Percentiles rank a stretch among this genome's conserved stretches.
Evolutionary conservation across 495 filamentous ascomycete genomes (phyloP).

Genomic region (Penicillium diatomitis): DNA sequence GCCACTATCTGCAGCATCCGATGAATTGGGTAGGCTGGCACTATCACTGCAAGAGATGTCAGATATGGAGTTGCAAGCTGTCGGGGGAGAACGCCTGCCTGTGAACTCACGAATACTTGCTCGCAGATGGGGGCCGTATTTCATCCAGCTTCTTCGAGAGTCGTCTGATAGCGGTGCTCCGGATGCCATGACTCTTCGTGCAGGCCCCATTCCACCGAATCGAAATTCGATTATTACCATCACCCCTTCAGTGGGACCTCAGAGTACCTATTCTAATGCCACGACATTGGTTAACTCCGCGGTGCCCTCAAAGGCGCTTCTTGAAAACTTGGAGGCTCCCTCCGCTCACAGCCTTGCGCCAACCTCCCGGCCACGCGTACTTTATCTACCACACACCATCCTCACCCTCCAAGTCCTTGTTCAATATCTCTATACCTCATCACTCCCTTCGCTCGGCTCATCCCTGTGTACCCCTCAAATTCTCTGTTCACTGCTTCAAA

Average conservation of each 20-base stretch:
- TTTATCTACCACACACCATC: slow-evolving; percentile 88
- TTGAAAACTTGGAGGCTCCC: slow-evolving; percentile 36
- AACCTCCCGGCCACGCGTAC: slow-evolving; percentile 64
- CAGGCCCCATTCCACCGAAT: slow-evolving; percentile 32
- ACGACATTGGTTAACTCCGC: slow-evolving; percentile 46
- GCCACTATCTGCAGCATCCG: slow-evolving; percentile 56
- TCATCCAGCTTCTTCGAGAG: slow-evolving; percentile 80
- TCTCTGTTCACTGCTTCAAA: slow-evolving; percentile 86
- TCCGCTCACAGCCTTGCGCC: slow-evolving; percentile 52
- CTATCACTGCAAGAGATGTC: slow-evolving; percentile 71
- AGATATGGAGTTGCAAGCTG: slow-evolving; percentile 94
- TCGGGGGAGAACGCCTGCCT: slow-evolving; percentile 82
- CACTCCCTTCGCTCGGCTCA: slow-evolving; percentile 63
- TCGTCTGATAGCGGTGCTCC: slow-evolving; percentile 42
- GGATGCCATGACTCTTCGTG: slow-evolving; percentile 46
- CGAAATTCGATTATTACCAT: slow-evolving; percentile 83
- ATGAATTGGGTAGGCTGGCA: slow-evolving; percentile 76
- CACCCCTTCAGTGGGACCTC: slow-evolving; percentile 56
- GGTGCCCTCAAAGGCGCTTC: slow-evolving; percentile 36
- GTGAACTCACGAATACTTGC: slow-evolving; percentile 85
- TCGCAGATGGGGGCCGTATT: slow-evolving; percentile 88
- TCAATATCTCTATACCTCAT: slow-evolving; percentile 87
- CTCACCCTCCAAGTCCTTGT: slow-evolving; percentile 81
- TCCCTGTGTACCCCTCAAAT: slow-evolving; percentile 90
- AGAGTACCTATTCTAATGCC: slow-evolving; percentile 51